Evolutionary conservation across 306 rosid genomes (phyloP).

Genomic region (Cicer chorassanicum): DNA sequence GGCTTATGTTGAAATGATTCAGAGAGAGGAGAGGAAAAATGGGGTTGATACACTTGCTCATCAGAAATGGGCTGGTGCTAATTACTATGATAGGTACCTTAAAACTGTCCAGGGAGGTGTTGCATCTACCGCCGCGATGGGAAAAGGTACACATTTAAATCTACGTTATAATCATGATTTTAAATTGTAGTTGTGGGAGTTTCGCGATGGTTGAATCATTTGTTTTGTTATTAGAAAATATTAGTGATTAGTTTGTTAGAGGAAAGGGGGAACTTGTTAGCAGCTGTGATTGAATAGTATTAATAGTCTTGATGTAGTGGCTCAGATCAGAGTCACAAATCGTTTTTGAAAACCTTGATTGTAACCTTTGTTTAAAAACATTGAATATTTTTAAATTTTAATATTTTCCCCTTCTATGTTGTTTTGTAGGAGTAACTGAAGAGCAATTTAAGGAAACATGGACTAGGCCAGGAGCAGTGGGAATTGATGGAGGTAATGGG

Average conservation of each 20-base stretch:
- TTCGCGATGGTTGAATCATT: background rate
- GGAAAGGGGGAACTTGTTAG: no score
- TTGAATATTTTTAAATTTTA: background rate
- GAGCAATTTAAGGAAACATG: constrained; percentile 92
- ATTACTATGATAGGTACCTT: constrained; percentile 86
- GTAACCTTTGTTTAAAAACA: background rate
- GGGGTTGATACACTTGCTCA: constrained; percentile 96
- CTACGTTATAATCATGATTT: background rate
- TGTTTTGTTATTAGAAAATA: no score
- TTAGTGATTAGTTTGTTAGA: no score
- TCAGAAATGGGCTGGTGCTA: constrained; percentile 99
- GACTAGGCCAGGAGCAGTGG: constrained; percentile 78
- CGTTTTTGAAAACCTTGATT: background rate
- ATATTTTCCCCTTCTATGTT: background rate
- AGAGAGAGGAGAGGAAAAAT: constrained; percentile 92
- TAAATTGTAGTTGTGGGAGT: background rate
- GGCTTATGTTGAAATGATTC: constrained; percentile 93
- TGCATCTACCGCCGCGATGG: constrained; percentile 98
- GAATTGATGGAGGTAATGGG: constrained; percentile 54
- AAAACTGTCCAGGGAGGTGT: constrained; percentile 97
- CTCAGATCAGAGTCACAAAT: background rate
- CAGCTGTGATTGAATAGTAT: no score
- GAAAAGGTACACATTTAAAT: constrained; percentile 63
- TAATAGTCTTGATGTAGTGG: background rate
- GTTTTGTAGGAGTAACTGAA: constrained; percentile 83